Percentiles rank a stretch among this genome's conserved stretches.
Conservation (phyloP, 2,329 filamentous ascomycete genomes). For the Biscogniauxia marginata region DNA sequence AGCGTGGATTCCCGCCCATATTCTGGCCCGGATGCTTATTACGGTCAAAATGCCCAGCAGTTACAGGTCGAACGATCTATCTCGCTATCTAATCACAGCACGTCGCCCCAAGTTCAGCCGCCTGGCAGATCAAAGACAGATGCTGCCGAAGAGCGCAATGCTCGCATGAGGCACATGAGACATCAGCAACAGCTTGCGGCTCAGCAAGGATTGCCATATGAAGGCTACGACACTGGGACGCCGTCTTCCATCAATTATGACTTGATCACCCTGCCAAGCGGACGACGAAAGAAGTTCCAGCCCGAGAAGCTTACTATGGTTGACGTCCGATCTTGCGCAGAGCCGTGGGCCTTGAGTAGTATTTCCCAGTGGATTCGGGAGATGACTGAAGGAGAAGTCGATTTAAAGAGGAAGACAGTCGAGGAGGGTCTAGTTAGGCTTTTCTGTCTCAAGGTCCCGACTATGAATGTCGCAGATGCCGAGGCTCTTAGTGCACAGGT, state of each 20-base stretch:
- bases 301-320: conserved; percentile 76
- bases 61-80: conserved; percentile 67
- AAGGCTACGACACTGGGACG: conserved; percentile 57
- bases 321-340: conserved; percentile 80
- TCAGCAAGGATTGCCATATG: conserved; percentile 51
- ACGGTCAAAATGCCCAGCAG: conserved; percentile 42
- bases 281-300: conserved; percentile 78
- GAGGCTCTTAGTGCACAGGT: conserved; percentile 80
- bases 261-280: conserved; percentile 77
- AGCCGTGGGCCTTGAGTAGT: conserved; percentile 92
- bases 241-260: conserved; percentile 67
- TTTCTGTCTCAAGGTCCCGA: conserved; percentile 93
- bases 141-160: conserved; percentile 69
- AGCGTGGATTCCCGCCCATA: conserved; percentile 46
- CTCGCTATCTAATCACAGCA: conserved; percentile 79
- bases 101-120: conserved; percentile 72
- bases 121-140: conserved; percentile 95
- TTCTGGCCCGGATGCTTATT: conserved; percentile 51
- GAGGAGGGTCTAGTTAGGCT: conserved; percentile 84
- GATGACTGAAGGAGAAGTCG: conserved; percentile 87
- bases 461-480: conserved; percentile 97
- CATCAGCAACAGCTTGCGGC: conserved; percentile 52
- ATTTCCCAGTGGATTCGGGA: conserved; percentile 83
- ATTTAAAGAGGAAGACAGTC: conserved; percentile 80
- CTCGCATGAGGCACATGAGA: conserved; percentile 46